Base-by-base conservation (phyloP, 2,329 filamentous ascomycete genomes). In the Colletotrichum sp. region DNA sequence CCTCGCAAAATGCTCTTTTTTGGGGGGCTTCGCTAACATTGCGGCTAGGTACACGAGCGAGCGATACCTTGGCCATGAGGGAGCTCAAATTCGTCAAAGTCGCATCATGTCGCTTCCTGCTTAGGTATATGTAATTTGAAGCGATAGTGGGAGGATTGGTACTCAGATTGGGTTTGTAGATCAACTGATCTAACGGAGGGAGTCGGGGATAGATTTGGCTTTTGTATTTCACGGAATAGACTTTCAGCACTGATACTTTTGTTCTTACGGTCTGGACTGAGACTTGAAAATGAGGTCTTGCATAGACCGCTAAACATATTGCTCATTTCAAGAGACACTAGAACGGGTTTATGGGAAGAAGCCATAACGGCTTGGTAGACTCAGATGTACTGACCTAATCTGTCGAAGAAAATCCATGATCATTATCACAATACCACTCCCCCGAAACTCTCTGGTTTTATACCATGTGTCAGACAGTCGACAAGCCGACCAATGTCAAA, bases 61-160 rank as follows among this genome's bases (percentile, higher is more conserved):
- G 43, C 43, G 43, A 52, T 52, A 52, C n/a, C 43, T 52, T 1
- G 43, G 43, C 10, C n/a, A 52, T 52, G 43, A 52, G n/a, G 43
- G 43, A 1, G 43, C 43, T 52, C 3, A 52, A 13, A 52, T 52
- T 52, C 43, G 43, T 13, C 0, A 52, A 6, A 52, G 6, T 21
- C 43, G 43, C n/a, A 52, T 52, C 43, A 52, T 52, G 43, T 24
- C 43, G n/a, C 43, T 52, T 52, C 43, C 43, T 13, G n/a, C 6
- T 2, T 52, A 52, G 43, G n/a, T 13, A 0, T 52, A 1, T 52
- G n/a, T n/a, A 21, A 2, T 8, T 13, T 7, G 1, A 52, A 21
- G n/a, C 10, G 10, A 13, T 24, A 13, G 0, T 21, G n/a, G 12
- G 0, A 21, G n/a, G n/a, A 0, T 52, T 3, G n/a, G 1, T 13